Evolutionary conservation across 2,329 filamentous ascomycete genomes (phyloP), one percentile per base, ranked within the genome.

Genomic region (Scedosporium boydii): DNA sequence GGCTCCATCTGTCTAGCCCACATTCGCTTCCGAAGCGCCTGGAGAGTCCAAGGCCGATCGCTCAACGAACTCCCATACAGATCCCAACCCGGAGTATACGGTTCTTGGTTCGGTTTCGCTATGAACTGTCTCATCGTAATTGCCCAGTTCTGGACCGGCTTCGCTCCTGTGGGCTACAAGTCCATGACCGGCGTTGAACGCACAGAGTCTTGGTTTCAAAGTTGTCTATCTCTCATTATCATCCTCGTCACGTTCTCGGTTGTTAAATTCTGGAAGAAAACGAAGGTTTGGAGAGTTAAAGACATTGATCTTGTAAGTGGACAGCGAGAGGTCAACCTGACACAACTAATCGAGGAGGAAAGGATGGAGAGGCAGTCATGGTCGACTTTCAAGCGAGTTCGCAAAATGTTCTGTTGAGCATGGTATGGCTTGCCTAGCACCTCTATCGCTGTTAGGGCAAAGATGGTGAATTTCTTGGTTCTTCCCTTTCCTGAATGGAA

Each of bases 231-330:
- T n/a, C n/a, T n/a, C n/a, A n/a, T n/a, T n/a, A n/a, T n/a, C n/a
- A n/a, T n/a, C n/a, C n/a, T n/a, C n/a, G n/a, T n/a, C n/a, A n/a
- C n/a, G n/a, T n/a, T n/a, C n/a, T n/a, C n/a, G n/a, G n/a, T n/a
- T n/a, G n/a, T n/a, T n/a, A n/a, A n/a, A n/a, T 96, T 96, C 74
- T 76, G 87, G 63, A 81, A 83, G 64, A 91, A 88, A 62, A 96
- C 92, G 1, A 76, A 79, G 1, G 80, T 91, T 63, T 81, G 96
- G 55, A 79, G 82, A 18, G 75, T 82, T 38, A 78, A 81, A 59
- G 88, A 96, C 65, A 96, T 97, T 86, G 93, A 97, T 74, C 76
- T 97, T 65, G 84, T 88, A 64, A 96, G 92, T 0, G 93, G 93
- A 2, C 85, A 92, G 29, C 81, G 93, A 27, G 91, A 96, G 70